Conservation (phyloP, 1,284 basidiomycete genomes). For the Boletus semigastroideus region DNA sequence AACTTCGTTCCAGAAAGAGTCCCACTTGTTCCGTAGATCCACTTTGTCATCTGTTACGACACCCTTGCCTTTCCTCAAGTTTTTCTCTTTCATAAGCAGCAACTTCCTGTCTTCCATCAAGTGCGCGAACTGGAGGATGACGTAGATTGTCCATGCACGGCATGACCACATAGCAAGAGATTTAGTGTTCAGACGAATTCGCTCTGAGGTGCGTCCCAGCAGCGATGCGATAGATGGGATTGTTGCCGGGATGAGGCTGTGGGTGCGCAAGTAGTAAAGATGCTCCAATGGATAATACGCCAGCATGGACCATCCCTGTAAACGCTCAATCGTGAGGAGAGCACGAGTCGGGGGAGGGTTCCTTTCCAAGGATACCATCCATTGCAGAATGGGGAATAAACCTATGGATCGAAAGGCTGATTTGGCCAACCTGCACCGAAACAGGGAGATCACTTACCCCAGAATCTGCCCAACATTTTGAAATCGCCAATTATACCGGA, state of each 20-base stretch:
- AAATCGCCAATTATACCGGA: slow-evolving; percentile 61
- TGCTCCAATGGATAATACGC: slow-evolving; percentile 82
- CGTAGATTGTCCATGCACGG: slow-evolving; percentile 76
- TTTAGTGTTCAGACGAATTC: slow-evolving; percentile 46
- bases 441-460: slow-evolving; percentile 50
- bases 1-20: slow-evolving; percentile 71
- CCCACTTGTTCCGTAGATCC: slow-evolving; percentile 60
- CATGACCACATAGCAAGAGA: slow-evolving; percentile 64
- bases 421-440: background rate
- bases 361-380: slow-evolving; percentile 72
- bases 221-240: slow-evolving; percentile 45
- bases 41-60: slow-evolving; percentile 49
- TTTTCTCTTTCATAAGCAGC: slow-evolving; percentile 51
- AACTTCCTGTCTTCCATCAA: slow-evolving; percentile 65
- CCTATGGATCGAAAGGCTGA: slow-evolving; percentile 41
- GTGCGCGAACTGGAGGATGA: slow-evolving; percentile 71
- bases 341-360: slow-evolving; percentile 64
- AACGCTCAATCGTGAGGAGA: slow-evolving; percentile 72
- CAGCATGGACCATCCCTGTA: slow-evolving; percentile 85
- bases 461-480: slow-evolving; percentile 70
- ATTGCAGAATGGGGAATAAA: slow-evolving; percentile 72
- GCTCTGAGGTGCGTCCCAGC: slow-evolving; percentile 41
- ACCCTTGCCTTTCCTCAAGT: slow-evolving; percentile 58
- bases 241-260: slow-evolving; percentile 59
- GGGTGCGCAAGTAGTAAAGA: slow-evolving; percentile 65